Conservation (phyloP, 2,329 filamentous ascomycete species). For the Plenodomus tracheiphilus region DNA sequence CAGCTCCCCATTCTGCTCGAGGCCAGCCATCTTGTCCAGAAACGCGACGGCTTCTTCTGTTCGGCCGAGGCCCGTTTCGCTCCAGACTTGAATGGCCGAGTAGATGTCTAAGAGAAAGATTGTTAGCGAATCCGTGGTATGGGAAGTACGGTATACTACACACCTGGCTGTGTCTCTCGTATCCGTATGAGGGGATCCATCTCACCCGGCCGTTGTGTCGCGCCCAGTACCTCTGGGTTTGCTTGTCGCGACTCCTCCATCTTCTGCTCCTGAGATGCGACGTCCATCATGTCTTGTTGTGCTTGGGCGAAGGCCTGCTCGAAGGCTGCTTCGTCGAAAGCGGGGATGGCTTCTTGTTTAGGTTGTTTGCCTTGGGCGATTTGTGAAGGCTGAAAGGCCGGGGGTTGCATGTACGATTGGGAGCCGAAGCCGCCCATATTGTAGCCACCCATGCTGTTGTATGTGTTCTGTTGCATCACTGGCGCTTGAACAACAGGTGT, state of each 20-base stretch:
- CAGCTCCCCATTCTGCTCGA: slow-evolving; percentile 30
- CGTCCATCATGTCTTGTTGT: slow-evolving; percentile 44
- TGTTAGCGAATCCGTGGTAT: slow-evolving; percentile 13
- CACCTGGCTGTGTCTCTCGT: slow-evolving; percentile 39
- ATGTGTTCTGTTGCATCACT: slow-evolving; percentile 29
- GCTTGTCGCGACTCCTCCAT: slow-evolving; percentile 10
- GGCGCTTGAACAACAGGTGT: slow-evolving; percentile 36
- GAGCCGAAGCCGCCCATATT: slow-evolving; percentile 32
- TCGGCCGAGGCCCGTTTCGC: slow-evolving; percentile 34
- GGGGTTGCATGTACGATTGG: slow-evolving; percentile 29
- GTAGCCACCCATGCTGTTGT: slow-evolving; percentile 32
- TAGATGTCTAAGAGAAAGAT: slow-evolving; percentile 30
- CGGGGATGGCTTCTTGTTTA: slow-evolving; percentile 41
- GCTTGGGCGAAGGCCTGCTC: slow-evolving; percentile 58
- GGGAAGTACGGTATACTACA: slow-evolving; percentile 20
- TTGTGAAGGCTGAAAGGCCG: slow-evolving; percentile 26
- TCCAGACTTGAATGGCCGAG: slow-evolving; percentile 38
- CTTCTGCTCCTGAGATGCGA: slow-evolving; percentile 17
- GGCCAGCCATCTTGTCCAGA: slow-evolving; percentile 27
- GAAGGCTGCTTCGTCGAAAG: slow-evolving; percentile 60
- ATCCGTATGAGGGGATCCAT: slow-evolving; percentile 37
- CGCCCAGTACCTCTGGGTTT: slow-evolving; percentile 18
- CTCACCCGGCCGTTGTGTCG: slow-evolving; percentile 23
- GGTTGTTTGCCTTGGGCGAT: slow-evolving; percentile 40
- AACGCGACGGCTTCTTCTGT: slow-evolving; percentile 28